Evolutionary conservation across 495 filamentous ascomycete genomes (phyloP), one percentile per base, ranked within the genome.

Genomic region (Penicillium lividum): DNA sequence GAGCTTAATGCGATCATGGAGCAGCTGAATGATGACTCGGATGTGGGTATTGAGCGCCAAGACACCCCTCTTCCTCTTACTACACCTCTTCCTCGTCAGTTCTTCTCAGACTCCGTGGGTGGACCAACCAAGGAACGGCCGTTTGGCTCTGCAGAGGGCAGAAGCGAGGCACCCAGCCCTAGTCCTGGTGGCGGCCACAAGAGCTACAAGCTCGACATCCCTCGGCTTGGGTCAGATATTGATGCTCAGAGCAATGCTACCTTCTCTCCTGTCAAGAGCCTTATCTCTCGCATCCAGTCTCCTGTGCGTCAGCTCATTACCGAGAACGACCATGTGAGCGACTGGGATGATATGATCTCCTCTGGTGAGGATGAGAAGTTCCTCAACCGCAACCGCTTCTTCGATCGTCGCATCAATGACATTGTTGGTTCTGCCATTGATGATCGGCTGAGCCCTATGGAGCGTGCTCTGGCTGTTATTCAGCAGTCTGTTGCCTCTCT

Each of bases 1-100:
- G 91, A 95, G 67, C 86, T 95, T 60, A 91, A 96, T 71, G 89
- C 84, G 28, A 80, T 96, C 52, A 94, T 96, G 90, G 85, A 86
- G 16, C 87, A 91, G 48, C 79, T 96, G 51, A 88, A 92, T 66
- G 82, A 79, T 29, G 86, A 89, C 56, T 87, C 88, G 0, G 84
- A 87, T 56, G 80, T 89, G 66, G 89, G 89, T 8, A 81, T 92
- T 56, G 88, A 89, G 64, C 79, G 84, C 67, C 70, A 80, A 40
- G 68, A 76, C 56, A 81, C 81, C 22, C 76, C 79, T 3, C 71
- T 54, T 48, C 54, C 66, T 27, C 48, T 33, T 15, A 40, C 38
- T 16, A 40, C 38, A 1, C 38, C 38, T 16, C 38, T 55, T 49
- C 54, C 67, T 28, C 49, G 56, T 18, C 46, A 58, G 28, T 53